phyloP scores from a whole-genome alignment of 208 protist species.

The Herpetomonas tarakana region DNA sequence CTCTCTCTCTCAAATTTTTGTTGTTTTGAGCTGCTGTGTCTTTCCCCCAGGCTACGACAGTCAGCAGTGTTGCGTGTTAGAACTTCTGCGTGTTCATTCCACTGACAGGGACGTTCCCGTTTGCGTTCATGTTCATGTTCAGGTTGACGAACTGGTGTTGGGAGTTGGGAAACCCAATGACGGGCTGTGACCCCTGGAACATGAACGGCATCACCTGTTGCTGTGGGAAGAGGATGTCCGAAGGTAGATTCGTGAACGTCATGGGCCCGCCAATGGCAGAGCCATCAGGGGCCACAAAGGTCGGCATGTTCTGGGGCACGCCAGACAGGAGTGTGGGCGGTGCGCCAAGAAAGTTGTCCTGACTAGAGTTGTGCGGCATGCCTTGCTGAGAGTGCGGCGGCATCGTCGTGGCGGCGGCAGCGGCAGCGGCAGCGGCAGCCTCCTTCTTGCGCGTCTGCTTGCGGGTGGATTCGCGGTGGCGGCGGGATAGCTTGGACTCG shows the following conservation, averaged over 20 bases:
- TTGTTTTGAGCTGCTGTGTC: no score
- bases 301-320: constrained; percentile 12
- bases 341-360: constrained; percentile 22
- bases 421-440: constrained; percentile 3
- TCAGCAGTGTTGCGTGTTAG: no score
- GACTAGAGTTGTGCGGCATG: neutral
- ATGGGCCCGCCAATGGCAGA: constrained; percentile 39
- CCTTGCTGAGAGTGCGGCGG: neutral
- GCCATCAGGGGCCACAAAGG: constrained; percentile 33
- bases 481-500: constrained; percentile 87
- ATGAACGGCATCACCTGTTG: constrained; percentile 70
- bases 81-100: no score
- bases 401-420: neutral
- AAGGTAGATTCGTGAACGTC: constrained; percentile 47
- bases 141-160: neutral
- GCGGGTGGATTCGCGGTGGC: constrained; percentile 53
- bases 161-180: constrained; percentile 12
- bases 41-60: no score
- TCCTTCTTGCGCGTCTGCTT: constrained; percentile 48
- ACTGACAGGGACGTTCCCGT: constrained; percentile 18
- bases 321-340: constrained; percentile 20
- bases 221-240: constrained; percentile 53
- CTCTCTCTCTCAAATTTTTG: no score
- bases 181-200: constrained; percentile 38
- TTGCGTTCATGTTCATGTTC: neutral